A percentile compares a stretch with the other conserved stretches of the same genome.
These are phyloP conservation scores for Xylaria scruposa DNA, from an alignment of 495 filamentous ascomycete genomes.

Conservation along the genomic window DNA sequence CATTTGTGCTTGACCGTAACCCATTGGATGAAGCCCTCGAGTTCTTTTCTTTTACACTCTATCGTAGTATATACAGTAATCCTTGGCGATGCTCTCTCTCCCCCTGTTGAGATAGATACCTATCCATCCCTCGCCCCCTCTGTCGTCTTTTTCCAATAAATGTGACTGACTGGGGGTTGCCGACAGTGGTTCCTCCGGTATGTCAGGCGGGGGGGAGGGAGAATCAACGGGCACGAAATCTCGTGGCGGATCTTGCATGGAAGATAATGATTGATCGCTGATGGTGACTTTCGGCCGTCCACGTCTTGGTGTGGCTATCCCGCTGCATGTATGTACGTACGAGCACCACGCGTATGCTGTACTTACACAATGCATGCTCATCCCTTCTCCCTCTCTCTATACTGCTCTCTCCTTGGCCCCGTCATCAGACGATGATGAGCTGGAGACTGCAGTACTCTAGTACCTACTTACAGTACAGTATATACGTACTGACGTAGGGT, in stretches of 20 bases:
- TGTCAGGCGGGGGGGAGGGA: not conserved
- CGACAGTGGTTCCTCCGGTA: not conserved
- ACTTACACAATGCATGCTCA: not conserved
- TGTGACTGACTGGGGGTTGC: not conserved
- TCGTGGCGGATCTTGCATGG: conserved; percentile 30
- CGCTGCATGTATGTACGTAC: conserved; percentile 15
- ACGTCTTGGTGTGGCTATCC: conserved; percentile 21
- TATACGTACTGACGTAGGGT: conserved; percentile 11
- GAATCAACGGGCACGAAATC: conserved; percentile 15
- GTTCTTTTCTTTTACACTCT: not conserved
- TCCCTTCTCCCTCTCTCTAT: no score
- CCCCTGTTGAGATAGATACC: not conserved
- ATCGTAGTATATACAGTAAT: not conserved
- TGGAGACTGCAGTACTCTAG: conserved; percentile 1
- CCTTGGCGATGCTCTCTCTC: not conserved
- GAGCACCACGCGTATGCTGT: conserved; percentile 13
- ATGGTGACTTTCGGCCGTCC: not conserved
- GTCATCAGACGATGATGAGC: conserved; percentile 1
- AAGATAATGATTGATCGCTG: conserved; percentile 13
- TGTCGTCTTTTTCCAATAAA: not conserved
- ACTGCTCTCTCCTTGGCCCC: not conserved
- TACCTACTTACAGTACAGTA: not conserved
- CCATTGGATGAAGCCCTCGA: not conserved
- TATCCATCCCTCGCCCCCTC: not conserved
- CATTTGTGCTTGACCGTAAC: no score